Conservation (phyloP, 2,329 filamentous ascomycete species). For the Tolypocladium ovalisporum region DNA sequence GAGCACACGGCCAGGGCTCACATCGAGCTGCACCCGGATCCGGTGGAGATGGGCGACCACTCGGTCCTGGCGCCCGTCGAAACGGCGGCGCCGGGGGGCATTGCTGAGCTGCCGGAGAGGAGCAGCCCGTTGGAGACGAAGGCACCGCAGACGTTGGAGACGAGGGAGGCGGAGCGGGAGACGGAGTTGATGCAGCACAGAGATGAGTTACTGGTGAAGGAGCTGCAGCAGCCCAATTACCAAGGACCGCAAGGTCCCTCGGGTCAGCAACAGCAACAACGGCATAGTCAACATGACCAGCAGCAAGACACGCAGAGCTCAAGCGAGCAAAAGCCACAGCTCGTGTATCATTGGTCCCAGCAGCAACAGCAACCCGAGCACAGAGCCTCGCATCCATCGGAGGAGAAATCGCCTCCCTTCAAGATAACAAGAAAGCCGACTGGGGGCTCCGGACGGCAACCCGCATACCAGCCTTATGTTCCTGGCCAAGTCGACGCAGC, state of each 20-base stretch:
- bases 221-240: not conserved
- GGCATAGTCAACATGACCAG: not conserved
- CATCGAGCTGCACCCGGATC: constrained; percentile 31
- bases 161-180: not conserved
- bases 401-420: not conserved
- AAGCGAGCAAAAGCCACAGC: not conserved
- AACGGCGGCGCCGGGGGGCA: constrained; percentile 11
- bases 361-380: not conserved
- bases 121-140: constrained; percentile 17
- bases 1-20: constrained; percentile 27
- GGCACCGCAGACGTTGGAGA: constrained; percentile 2
- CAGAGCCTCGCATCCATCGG: not conserved
- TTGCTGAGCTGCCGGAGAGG: constrained; percentile 28
- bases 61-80: constrained; percentile 25
- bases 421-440: constrained; percentile 9
- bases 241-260: not conserved
- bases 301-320: not conserved
- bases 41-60: constrained; percentile 33
- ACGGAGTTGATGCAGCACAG: not conserved
- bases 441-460: not conserved
- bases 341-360: not conserved
- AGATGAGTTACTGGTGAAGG: not conserved
- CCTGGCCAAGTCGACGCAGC: constrained; percentile 3
- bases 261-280: not conserved
- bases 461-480: constrained; percentile 6